Base-by-base conservation (phyloP, 768 basidiomycete species). In the Galerina sulciceps region DNA sequence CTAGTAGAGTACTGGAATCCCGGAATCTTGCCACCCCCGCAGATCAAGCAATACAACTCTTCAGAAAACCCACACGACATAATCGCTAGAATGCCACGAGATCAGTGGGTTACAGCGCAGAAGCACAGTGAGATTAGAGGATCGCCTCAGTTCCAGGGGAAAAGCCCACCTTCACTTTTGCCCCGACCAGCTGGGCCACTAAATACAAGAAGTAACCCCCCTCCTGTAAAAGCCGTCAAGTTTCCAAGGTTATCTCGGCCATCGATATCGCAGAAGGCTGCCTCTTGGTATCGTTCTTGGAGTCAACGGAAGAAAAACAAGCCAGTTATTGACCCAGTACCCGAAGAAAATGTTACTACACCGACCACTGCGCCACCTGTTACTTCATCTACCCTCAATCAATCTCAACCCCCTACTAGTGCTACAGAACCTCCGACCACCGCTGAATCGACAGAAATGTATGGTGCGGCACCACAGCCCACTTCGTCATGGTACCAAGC, bases 211-310 rank as follows among this genome's bases (percentile, higher is more conserved):
- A 37, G 40, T 10, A 60, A 46, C 20, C 23, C 51, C 41, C 42
- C 55, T 18, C 55, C 60, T 41, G 54, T 50, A 17, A 67, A 69
- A 58, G 57, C 61, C 37, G 67, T 70, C 51, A 64, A 60, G 49
- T 69, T 70, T 60, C 55, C 68, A 4, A 53, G 52, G 13, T 53
- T 64, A 34, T 55, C 63, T 36, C 64, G 69, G 14, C 69, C 67
- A 10, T 63, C 69, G 4, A 74, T 73, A 48, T 73, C 69, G 3
- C 74, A 75, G 58, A 68, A 72, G 36, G 71, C 71, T 10, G 56
- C 66, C 37, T 75, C 77, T 11, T 80, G 78, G 79, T 78, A 77
- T 50, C 72, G 76, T 17, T 72, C 73, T 9, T 67, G 78, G 18
- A 76, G 76, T 51, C 69, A 73, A 18, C 72, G 75, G 23, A 73